Base-by-base conservation (phyloP, 2,329 filamentous ascomycete genomes). In the Rugonectria rugulosa region DNA sequence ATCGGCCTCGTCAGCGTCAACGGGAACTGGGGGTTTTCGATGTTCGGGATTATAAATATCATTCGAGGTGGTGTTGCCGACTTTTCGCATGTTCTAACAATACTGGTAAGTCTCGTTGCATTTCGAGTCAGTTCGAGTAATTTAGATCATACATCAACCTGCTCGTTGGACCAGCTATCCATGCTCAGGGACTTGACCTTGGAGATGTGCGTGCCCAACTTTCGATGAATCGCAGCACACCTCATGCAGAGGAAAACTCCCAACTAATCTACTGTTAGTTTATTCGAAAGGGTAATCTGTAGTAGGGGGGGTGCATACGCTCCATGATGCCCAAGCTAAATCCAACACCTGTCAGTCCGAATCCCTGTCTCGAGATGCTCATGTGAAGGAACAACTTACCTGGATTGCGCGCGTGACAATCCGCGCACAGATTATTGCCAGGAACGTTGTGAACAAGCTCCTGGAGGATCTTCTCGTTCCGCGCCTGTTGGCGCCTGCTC, bases 151-250 rank as follows among this genome's bases (percentile, higher is more conserved):
- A 97, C 93, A 77, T 99, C 95, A 61, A 99, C 93, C 77, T 99
- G 95, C 58, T 98, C 95, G 69, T 89, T 88, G 43, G 90, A 88
- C 95, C 95, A 99, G 65, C 89, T 95, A 76, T 99, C 95, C 93
- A 99, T 98, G 74, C 90, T 98, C 77, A 99, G 77, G 31, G 93
- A 98, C 77, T 99, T 99, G 79, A 99, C 92, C 75, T 99, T 99
- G 64, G 93, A 97, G 61, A 99, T 92, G 75, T 99, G 95, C 34
- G 95, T 98, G 59, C 95, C 95, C 69, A 99, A 81, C 77, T 98
- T 98, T 70, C 95, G 91, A 79, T 99, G 95, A 70, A 98, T 85
- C 50, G 92, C 86, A 49, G 93, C 95, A 81, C 95, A 99, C 72
- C 95, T 91, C 90, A 99, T 96, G 78, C 95, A 99, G 45, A 99